Evolutionary conservation across 345 rosid species (phyloP).

Genomic region (Odontarrhena argentea): DNA sequence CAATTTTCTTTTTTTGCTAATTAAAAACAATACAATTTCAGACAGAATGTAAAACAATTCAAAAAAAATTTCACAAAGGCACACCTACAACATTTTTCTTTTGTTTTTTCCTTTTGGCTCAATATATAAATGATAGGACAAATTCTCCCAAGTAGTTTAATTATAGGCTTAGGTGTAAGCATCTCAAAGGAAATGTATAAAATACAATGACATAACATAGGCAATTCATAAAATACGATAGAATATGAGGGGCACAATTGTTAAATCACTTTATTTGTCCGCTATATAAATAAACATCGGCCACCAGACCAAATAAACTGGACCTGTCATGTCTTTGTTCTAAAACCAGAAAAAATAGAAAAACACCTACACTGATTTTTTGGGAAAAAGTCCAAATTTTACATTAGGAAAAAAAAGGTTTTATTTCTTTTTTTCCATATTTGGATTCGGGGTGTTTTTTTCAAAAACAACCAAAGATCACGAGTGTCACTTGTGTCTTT

Average conservation of each 20-base stretch:
- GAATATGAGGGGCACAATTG: slow-evolving; percentile 4
- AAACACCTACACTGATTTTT: slow-evolving; percentile 9
- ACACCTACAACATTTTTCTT: too few relatives aligned
- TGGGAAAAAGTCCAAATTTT: slow-evolving; percentile 7
- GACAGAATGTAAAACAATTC: too few relatives aligned
- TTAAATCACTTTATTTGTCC: slow-evolving; percentile 7
- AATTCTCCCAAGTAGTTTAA: too few relatives aligned
- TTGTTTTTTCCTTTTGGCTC: too few relatives aligned
- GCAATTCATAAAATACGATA: background rate
- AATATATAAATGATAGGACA: too few relatives aligned
- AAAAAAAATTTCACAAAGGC: too few relatives aligned
- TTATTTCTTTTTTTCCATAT: slow-evolving; percentile 36
- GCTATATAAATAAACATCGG: slow-evolving; percentile 31
- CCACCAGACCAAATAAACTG: slow-evolving; percentile 36
- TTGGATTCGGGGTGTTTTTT: slow-evolving; percentile 36
- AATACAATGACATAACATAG: too few relatives aligned
- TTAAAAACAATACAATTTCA: too few relatives aligned
- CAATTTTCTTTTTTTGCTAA: too few relatives aligned
- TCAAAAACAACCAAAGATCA: slow-evolving; percentile 34
- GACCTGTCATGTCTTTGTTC: slow-evolving; percentile 41
- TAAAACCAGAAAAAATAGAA: slow-evolving; percentile 22
- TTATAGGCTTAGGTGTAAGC: too few relatives aligned
- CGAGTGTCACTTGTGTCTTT: slow-evolving; percentile 42
- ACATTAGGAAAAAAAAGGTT: slow-evolving; percentile 7
- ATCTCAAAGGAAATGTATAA: too few relatives aligned